Base-by-base conservation (phyloP, 352 stramenopile species). In the Pythium sp. region DNA sequence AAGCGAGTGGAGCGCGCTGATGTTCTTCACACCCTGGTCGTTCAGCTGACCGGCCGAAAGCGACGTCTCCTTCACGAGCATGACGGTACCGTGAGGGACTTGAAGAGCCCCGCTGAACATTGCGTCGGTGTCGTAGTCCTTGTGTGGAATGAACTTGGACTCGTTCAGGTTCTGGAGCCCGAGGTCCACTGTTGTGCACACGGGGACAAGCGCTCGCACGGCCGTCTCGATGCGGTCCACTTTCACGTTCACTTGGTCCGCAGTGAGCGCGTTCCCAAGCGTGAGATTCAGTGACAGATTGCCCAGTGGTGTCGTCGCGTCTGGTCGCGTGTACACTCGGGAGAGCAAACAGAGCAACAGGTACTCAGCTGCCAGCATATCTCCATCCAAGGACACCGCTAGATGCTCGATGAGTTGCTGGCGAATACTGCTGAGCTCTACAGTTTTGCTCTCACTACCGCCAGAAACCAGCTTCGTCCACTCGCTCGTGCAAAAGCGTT, bases 201-300 rank as follows among this genome's bases (percentile, higher is more conserved):
- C 84, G 0, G 87, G 87, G 32, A 95, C 86, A 32, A 95, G 32
- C 14, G 61, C 64, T 22, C 38, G 58, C 15, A 95, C 32, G 14
- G 70, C 72, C n/a, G 64, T 49, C 6, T 79, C 26, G 3, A 93
- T n/a, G 1, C 22, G 46, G 3, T 64, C 47, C 11, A 88, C 70
- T 6, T 75, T 61, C 1, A 30, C n/a, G 3, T 71, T 58, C 30
- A 72, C 64, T 2, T 65, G 46, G 0, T 41, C 49, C 0, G 32
- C 32, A 0, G 34, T 57, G 7, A 65, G 49, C 2, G 67, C 28
- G 34, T 70, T 72, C 2, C 60, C 41, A 20, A 89, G 65, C 1
- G 77, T 64, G 59, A 95, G 64, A 47, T 93, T 95, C 1, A 95
- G 68, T 1, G 87, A 91, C 15, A 93, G 68, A 53, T 92, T 91